phyloP scores from a whole-genome alignment of 805 yeast genomes.

The Yamadazyma ubonensis region DNA sequence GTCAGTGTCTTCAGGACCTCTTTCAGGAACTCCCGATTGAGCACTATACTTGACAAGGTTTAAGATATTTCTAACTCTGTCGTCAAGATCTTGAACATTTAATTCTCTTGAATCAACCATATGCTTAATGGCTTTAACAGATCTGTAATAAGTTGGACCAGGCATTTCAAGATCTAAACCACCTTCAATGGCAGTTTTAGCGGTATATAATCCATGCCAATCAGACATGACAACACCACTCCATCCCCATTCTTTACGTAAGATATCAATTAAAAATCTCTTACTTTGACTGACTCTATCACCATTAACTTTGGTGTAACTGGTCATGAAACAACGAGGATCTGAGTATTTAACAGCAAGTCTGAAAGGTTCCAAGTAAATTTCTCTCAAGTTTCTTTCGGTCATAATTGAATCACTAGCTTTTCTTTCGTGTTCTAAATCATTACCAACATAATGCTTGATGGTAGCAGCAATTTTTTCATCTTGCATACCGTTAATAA shows the following conservation, averaged over 20 bases:
- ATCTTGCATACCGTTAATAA: slow-evolving; percentile 30
- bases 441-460: slow-evolving; percentile 34
- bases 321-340: slow-evolving; percentile 32
- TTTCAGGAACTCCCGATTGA: slow-evolving; percentile 23
- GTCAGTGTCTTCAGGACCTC: slow-evolving; percentile 13
- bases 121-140: slow-evolving; percentile 18
- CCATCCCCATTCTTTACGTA: slow-evolving; percentile 33
- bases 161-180: slow-evolving; percentile 39
- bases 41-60: slow-evolving; percentile 25
- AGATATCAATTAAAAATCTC: slow-evolving; percentile 22
- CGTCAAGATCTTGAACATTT: slow-evolving; percentile 25
- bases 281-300: slow-evolving; percentile 28
- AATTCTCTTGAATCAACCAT: slow-evolving; percentile 27
- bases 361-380: slow-evolving; percentile 34
- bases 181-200: slow-evolving; percentile 25
- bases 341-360: slow-evolving; percentile 30
- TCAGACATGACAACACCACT: slow-evolving; percentile 35
- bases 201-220: slow-evolving; percentile 32
- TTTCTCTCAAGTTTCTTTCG: slow-evolving; percentile 32
- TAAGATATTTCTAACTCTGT: slow-evolving; percentile 26
- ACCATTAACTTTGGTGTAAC: slow-evolving; percentile 33
- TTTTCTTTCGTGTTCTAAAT: slow-evolving; percentile 32
- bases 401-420: slow-evolving; percentile 29
- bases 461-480: slow-evolving; percentile 31
- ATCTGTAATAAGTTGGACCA: slow-evolving; percentile 28